These are phyloP conservation scores for Trichoderma parareesei DNA, from an alignment of 495 filamentous ascomycete genomes.

Conservation along the genomic window DNA sequence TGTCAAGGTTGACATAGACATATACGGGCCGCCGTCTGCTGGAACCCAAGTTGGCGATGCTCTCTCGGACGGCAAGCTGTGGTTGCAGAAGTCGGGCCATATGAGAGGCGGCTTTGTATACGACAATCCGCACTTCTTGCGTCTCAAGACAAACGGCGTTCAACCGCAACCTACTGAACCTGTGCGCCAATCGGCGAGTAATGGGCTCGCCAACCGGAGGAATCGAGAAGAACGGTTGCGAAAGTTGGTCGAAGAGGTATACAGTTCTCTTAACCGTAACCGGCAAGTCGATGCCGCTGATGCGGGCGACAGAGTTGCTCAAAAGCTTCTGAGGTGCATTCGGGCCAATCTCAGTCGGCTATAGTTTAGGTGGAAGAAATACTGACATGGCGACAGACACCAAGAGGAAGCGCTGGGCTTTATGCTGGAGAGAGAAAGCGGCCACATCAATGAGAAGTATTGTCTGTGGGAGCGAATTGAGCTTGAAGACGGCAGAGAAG, in stretches of 20 bases:
- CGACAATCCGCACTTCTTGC: slow-evolving; percentile 27
- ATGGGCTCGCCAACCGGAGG: slow-evolving; percentile 10
- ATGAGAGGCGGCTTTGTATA: slow-evolving; percentile 16
- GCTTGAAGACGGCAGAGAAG: slow-evolving; percentile 13
- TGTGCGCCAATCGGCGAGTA: neutral
- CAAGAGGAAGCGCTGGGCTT: slow-evolving; percentile 27
- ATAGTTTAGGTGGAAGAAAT: too few species aligned
- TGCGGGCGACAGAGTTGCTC: slow-evolving; percentile 19
- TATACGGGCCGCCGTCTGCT: slow-evolving; percentile 23
- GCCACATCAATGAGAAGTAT: slow-evolving; percentile 20
- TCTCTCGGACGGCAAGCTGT: slow-evolving; percentile 25
- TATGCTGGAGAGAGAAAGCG: slow-evolving; percentile 27
- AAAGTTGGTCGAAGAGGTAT: slow-evolving; percentile 19
- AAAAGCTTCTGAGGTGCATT: slow-evolving; percentile 20
- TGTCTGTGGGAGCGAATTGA: slow-evolving; percentile 20
- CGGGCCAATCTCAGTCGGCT: neutral
- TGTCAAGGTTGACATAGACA: slow-evolving; percentile 26
- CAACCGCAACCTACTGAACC: neutral
- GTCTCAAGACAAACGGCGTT: neutral
- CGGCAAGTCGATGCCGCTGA: slow-evolving; percentile 15
- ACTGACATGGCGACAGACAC: slow-evolving; percentile 20
- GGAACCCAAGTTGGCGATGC: slow-evolving; percentile 19
- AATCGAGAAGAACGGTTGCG: slow-evolving; percentile 16
- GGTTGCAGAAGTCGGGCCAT: slow-evolving; percentile 26
- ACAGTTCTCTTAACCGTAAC: slow-evolving; percentile 16